Evolutionary conservation across 1,284 basidiomycete species (phyloP), one percentile per base, ranked within the genome.

Genomic region (Pulchroboletus neoregius): DNA sequence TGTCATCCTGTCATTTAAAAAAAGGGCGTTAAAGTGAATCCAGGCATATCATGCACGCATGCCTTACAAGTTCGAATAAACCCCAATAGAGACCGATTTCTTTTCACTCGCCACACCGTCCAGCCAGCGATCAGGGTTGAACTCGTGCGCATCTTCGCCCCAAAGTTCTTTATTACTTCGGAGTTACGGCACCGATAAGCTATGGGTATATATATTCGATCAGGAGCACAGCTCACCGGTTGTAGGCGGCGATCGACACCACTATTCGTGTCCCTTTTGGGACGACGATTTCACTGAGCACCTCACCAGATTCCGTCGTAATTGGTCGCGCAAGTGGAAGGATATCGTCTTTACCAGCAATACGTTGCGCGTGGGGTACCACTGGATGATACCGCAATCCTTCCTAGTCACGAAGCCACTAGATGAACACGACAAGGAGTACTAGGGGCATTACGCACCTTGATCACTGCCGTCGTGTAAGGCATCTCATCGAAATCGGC

Each of bases 401-500:
- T 59, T 75, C 74, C 70, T 70, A 32, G 7, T 16, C 18, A 22
- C 6, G 23, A 8, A 24, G 9, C 23, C 23, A 6, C 9, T 24
- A 8, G 6, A 24, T 24, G 23, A 24, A 7, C 7, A 8, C 23
- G 9, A 24, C 7, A 24, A 4, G 23, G 2, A n/a, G n/a, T n/a
- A 24, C 23, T 24, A 24, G 23, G 23, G 23, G 23, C 5, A 24
- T n/a, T n/a, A 27, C 4, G n/a, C n/a, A 75, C 79, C 68, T 80
- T 80, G 39, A 82, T 58, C 15, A 76, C 67, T 2, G 79, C 79
- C 16, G 65, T 67, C 22, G 75, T 55, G 43, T 74, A 78, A 5
- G 72, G 69, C 74, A 83, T 81, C 10, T 32, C 39, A 39, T 81
- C 78, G 35, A 78, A 66, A 54, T 81, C 77, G 15, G 62, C 52